Percentiles rank a stretch among this genome's conserved stretches.
Conservation (phyloP, 257 asterid species). For the Solanum habrochaites region DNA sequence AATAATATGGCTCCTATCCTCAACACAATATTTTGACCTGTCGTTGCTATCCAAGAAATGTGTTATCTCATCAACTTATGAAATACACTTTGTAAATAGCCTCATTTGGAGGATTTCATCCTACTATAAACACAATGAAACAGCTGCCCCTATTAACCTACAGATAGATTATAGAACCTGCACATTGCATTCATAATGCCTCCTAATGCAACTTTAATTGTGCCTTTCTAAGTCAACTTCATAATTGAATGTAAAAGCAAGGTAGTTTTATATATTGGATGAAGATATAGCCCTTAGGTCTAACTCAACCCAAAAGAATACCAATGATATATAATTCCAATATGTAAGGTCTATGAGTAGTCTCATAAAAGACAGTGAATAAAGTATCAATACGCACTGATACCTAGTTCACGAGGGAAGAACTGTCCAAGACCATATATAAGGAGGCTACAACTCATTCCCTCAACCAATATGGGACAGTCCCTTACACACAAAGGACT, state of each 20-base stretch:
- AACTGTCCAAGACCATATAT: neutral
- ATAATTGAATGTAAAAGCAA: neutral
- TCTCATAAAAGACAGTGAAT: neutral
- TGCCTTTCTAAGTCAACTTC: neutral
- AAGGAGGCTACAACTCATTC: neutral
- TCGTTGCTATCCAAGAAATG: neutral
- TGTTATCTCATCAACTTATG: neutral
- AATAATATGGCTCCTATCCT: neutral
- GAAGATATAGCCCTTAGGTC: neutral
- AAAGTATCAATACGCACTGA: neutral
- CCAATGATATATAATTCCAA: neutral
- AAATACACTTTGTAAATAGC: neutral
- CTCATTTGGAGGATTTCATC: neutral
- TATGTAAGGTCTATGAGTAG: neutral
- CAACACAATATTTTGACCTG: neutral
- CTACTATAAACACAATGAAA: neutral
- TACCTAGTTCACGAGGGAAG: neutral
- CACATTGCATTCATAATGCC: neutral
- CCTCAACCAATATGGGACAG: neutral
- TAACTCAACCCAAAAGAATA: neutral
- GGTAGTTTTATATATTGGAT: neutral
- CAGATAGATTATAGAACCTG: neutral
- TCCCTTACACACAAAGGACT: neutral
- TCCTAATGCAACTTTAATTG: neutral
- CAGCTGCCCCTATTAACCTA: neutral